Conservation (phyloP, 2,329 filamentous ascomycete genomes). For the Blumeriella jaapii region DNA sequence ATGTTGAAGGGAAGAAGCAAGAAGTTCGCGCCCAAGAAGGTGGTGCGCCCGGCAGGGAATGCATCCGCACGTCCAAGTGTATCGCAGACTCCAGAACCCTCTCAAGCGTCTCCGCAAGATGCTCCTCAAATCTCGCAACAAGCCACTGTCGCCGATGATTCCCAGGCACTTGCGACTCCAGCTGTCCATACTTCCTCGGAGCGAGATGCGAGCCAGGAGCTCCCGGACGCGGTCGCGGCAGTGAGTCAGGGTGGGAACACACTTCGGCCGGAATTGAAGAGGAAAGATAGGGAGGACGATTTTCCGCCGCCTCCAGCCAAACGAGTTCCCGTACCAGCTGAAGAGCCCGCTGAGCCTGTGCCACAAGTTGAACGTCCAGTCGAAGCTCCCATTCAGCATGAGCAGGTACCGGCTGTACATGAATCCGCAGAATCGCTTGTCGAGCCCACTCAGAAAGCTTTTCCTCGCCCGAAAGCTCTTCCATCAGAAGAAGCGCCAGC, state of each 20-base stretch:
- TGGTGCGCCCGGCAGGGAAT: slow-evolving; percentile 36
- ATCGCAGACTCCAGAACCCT: slow-evolving; percentile 20
- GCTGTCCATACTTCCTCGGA: slow-evolving; percentile 19
- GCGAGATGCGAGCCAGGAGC: slow-evolving; percentile 16
- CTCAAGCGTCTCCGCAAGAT: slow-evolving; percentile 13
- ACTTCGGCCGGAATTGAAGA: slow-evolving; percentile 8
- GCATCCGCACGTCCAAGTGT: slow-evolving; percentile 31
- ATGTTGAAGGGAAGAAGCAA: slow-evolving; percentile 44
- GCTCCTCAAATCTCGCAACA: slow-evolving; percentile 2
- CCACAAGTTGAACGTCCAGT: neutral
- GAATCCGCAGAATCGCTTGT: too few relatives aligned
- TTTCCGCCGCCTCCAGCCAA: slow-evolving; percentile 9
- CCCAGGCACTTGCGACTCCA: neutral
- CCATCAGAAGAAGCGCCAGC: too few relatives aligned
- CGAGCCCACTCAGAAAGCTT: too few relatives aligned
- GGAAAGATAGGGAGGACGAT: slow-evolving; percentile 11
- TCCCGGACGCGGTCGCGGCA: neutral
- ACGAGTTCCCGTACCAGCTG: slow-evolving; percentile 3
- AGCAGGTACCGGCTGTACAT: neutral
- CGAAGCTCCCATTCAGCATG: neutral
- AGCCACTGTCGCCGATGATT: neutral
- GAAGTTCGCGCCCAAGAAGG: slow-evolving; percentile 49
- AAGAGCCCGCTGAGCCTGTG: neutral
- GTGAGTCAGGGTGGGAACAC: slow-evolving; percentile 1
- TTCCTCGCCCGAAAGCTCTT: too few relatives aligned